Evolutionary conservation across 2,329 filamentous ascomycete genomes (phyloP).

Genomic region (Verticillium zaregamsianum): DNA sequence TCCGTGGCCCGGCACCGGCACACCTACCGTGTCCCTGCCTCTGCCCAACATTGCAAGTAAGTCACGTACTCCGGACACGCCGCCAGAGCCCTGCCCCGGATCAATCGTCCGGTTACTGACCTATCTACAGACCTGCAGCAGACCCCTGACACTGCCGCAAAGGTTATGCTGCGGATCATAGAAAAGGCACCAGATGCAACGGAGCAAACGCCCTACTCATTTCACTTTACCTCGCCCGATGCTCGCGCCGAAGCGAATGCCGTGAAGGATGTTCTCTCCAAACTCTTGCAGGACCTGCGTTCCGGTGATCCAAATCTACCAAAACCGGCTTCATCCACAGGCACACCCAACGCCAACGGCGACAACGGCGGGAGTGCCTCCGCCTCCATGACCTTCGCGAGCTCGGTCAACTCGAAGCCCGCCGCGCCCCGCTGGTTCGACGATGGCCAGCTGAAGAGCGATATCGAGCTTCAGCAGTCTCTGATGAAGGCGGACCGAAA

Average conservation of each 20-base stretch:
- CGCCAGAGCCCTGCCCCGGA: neutral
- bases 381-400: slow-evolving; percentile 74
- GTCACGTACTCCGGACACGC: slow-evolving; percentile 19
- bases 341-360: slow-evolving; percentile 23
- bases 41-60: slow-evolving; percentile 79
- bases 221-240: slow-evolving; percentile 80
- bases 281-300: slow-evolving; percentile 69
- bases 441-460: slow-evolving; percentile 69
- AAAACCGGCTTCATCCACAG: slow-evolving; percentile 35
- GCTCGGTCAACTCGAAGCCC: slow-evolving; percentile 53
- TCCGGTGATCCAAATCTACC: slow-evolving; percentile 46
- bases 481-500: slow-evolving; percentile 75
- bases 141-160: slow-evolving; percentile 80
- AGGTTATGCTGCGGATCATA: slow-evolving; percentile 93
- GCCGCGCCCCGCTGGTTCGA: slow-evolving; percentile 70
- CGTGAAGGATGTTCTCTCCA: slow-evolving; percentile 77
- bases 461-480: slow-evolving; percentile 82
- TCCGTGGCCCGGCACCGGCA: slow-evolving; percentile 58
- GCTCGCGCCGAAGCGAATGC: slow-evolving; percentile 80
- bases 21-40: slow-evolving; percentile 63
- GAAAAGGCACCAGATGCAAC: slow-evolving; percentile 58
- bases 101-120: slow-evolving; percentile 8
- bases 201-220: slow-evolving; percentile 70
- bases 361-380: slow-evolving; percentile 43
- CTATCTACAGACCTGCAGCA: slow-evolving; percentile 77